Evolutionary conservation across 1,284 basidiomycete genomes (phyloP).

Genomic region (Macrocystidia cucumis): DNA sequence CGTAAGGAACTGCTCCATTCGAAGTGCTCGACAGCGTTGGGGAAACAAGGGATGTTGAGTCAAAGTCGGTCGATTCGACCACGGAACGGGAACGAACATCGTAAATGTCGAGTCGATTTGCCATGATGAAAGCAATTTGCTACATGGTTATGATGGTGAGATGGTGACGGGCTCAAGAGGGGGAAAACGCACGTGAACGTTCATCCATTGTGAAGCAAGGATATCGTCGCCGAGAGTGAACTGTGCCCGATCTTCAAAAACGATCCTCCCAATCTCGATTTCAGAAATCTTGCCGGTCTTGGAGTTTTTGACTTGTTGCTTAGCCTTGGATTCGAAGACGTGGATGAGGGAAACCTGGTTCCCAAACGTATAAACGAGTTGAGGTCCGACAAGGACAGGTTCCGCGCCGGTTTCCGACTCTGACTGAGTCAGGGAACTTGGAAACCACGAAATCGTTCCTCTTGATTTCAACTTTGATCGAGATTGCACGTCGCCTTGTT

Average conservation of each 20-base stretch:
- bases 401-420: conserved; percentile 17
- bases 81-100: conserved; percentile 49
- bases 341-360: conserved; percentile 54
- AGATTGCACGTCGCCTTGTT: conserved; percentile 33
- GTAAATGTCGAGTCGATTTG: conserved; percentile 58
- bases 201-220: conserved; percentile 68
- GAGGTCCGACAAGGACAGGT: conserved; percentile 31
- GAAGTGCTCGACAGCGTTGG: conserved; percentile 41
- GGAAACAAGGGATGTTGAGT: conserved; percentile 46
- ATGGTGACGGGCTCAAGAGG: conserved; percentile 7
- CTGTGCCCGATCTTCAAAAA: conserved; percentile 46
- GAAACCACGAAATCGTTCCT: conserved; percentile 75
- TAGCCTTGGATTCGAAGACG: conserved; percentile 54
- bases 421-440: conserved; percentile 29
- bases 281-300: conserved; percentile 54
- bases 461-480: conserved; percentile 39
- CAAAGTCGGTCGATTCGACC: conserved; percentile 53
- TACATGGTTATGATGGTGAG: conserved; percentile 19
- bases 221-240: conserved; percentile 54
- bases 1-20: conserved; percentile 38
- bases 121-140: conserved; percentile 60
- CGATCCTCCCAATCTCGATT: conserved; percentile 55
- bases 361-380: conserved; percentile 83
- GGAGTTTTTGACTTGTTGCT: conserved; percentile 40
- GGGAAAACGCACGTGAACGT: conserved; percentile 59